Conservation (phyloP, 2,329 filamentous ascomycete species). For the Fusarium humuli region DNA sequence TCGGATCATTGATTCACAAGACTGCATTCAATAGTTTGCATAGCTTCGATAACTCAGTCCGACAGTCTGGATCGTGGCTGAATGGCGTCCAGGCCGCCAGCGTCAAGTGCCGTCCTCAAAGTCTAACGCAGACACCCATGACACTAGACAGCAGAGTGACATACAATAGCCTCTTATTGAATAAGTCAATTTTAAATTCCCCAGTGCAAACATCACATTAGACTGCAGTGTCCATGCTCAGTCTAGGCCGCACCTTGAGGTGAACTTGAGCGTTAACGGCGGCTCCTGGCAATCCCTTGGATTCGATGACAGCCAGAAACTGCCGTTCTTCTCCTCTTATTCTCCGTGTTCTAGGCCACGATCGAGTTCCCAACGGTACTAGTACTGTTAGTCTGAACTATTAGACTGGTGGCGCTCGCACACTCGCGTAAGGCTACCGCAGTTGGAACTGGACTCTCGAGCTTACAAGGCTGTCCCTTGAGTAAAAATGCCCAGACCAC, state of each 20-base stretch:
- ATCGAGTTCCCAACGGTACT: conserved; percentile 28
- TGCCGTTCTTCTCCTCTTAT: conserved; percentile 9
- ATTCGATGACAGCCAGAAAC: neutral
- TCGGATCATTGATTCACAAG: conserved; percentile 16
- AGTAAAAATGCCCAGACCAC: conserved; percentile 26
- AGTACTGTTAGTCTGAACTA: conserved; percentile 14
- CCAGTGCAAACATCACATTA: neutral
- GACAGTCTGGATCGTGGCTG: conserved; percentile 32
- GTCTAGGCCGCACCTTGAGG: conserved; percentile 9
- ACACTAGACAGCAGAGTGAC: conserved; percentile 19
- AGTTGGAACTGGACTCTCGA: conserved; percentile 17
- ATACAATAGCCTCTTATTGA: conserved; percentile 1
- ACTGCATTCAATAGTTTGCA: conserved; percentile 7
- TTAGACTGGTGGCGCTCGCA: conserved; percentile 39
- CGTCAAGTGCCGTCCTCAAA: conserved; percentile 25
- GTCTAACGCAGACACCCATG: conserved; percentile 7
- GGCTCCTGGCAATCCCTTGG: neutral
- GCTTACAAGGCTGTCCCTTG: conserved; percentile 43
- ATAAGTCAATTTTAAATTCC: conserved; percentile 13
- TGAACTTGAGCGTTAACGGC: conserved; percentile 7
- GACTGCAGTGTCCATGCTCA: conserved; percentile 3
- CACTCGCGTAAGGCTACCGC: conserved; percentile 35
- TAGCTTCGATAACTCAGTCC: conserved; percentile 27
- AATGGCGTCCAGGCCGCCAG: conserved; percentile 23
- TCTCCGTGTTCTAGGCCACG: conserved; percentile 37